A percentile compares a stretch with the other conserved stretches of the same genome.
Evolutionary conservation across 2,329 filamentous ascomycete genomes (phyloP).

Genomic region (Mariannaea sp.): DNA sequence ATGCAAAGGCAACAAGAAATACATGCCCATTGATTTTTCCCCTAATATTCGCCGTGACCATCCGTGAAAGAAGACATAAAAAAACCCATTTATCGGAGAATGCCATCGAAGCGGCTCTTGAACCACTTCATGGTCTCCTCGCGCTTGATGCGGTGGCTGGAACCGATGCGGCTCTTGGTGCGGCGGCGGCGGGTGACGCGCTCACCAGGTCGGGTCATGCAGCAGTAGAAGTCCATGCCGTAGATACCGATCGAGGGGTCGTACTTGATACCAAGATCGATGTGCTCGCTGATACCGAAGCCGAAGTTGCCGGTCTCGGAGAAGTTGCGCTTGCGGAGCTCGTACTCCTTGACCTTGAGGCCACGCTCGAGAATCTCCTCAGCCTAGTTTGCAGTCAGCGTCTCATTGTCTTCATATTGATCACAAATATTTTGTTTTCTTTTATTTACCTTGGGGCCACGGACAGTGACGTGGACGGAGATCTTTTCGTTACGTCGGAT

Average conservation of each 20-base stretch:
- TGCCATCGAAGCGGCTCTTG: conserved; percentile 90
- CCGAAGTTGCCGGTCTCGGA: conserved; percentile 99
- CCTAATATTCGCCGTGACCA: conserved; percentile 49
- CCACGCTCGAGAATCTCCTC: conserved; percentile 99
- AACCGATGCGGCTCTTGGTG: conserved; percentile 82
- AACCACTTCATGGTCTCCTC: conserved; percentile 98
- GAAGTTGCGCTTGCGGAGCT: conserved; percentile 99
- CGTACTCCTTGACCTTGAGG: conserved; percentile 99
- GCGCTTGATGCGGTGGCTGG: conserved; percentile 91
- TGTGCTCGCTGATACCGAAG: conserved; percentile 99
- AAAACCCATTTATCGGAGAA: conserved; percentile 80
- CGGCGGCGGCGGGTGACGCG: conserved; percentile 95
- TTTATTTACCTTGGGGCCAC: conserved; percentile 75
- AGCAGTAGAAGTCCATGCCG: conserved; percentile 99
- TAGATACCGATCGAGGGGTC: conserved; percentile 98
- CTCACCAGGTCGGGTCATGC: conserved; percentile 99
- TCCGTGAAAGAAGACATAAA: conserved; percentile 43
- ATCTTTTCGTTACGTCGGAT: conserved; percentile 99
- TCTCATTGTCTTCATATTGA: background rate
- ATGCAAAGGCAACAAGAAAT: conserved; percentile 53
- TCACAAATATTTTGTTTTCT: no score
- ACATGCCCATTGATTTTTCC: conserved; percentile 46
- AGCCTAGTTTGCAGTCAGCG: conserved; percentile 58
- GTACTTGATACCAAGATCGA: conserved; percentile 99
- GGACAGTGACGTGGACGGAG: conserved; percentile 98